Conservation (phyloP, 2,329 filamentous ascomycete genomes). For the Dryadomyces sulphureus region DNA sequence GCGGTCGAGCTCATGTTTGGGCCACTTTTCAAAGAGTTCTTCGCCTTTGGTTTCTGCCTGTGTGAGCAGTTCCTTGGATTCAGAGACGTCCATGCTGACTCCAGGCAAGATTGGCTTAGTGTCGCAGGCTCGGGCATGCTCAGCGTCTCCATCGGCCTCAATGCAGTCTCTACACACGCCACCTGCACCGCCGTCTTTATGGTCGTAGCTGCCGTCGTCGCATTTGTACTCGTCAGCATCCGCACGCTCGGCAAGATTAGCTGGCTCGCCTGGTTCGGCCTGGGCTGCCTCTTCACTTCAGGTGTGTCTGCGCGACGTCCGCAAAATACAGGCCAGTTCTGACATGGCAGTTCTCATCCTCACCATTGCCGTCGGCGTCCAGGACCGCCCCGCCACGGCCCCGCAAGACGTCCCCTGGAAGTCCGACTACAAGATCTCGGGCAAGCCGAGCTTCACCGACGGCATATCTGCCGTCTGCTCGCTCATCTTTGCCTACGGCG, state of each 20-base stretch:
- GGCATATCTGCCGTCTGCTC: constrained; percentile 40
- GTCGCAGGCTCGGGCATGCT: constrained; percentile 1
- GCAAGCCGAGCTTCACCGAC: constrained; percentile 38
- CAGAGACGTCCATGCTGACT: not conserved
- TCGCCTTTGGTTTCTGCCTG: not conserved
- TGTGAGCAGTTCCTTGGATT: not conserved
- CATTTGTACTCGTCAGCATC: constrained; percentile 33
- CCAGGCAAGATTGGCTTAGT: not conserved
- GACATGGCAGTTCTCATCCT: constrained; percentile 23
- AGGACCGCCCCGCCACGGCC: constrained; percentile 43
- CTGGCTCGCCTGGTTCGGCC: constrained; percentile 47
- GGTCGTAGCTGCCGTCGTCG: constrained; percentile 32
- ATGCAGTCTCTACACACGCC: constrained; percentile 42
- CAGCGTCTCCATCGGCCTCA: constrained; percentile 27
- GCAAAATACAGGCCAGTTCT: not conserved
- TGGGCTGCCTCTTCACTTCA: constrained; percentile 40
- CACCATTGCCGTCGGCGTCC: constrained; percentile 41
- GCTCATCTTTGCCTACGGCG: constrained; percentile 46
- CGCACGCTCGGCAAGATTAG: constrained; percentile 45
- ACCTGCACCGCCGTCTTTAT: constrained; percentile 44
- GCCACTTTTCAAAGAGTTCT: not conserved
- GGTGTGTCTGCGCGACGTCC: not conserved
- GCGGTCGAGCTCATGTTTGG: not conserved
- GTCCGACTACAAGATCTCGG: constrained; percentile 41
- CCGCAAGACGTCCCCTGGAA: constrained; percentile 27